Evolutionary conservation across 805 yeast species (phyloP), one percentile per base, ranked within the genome.

Genomic region (Metschnikowia orientalis): DNA sequence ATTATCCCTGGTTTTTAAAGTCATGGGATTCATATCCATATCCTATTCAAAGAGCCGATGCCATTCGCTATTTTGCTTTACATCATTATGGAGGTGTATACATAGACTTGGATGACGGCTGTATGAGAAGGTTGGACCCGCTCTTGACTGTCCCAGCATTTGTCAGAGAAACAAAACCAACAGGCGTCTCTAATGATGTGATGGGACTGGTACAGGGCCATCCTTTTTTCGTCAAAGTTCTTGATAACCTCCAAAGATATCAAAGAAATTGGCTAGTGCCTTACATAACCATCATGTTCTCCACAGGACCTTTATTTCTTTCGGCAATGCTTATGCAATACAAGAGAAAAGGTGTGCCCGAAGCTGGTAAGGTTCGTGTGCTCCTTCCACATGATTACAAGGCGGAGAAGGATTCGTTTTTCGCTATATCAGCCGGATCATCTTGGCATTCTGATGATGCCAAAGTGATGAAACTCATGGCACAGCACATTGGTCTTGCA

Each of bases 381-480:
- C 61, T 88, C 47, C 72, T 77, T 63, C 90, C 94, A 4, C 55
- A 59, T 23, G 88, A 82, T 54, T 84, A 85, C 57, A 83, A 82
- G 53, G 63, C 73, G 38, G 71, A 69, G 41, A 51, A 69, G 1
- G 61, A 69, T 44, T 72, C 88, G 0, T 83, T 84, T 54, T 88
- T 89, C 57, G 69, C 77, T 23, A 80, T 85, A 35, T 67, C 86
- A 0, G 73, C 75, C 35, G 97, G 97, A 28, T 84, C 95, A 0
- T 83, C 95, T 16, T 89, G 97, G 97, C 97, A 89, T 59, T 61
- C 76, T 50, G 86, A 79, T 44, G 97, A 89, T 57, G 95, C 96
- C 8, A 70, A 77, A 34, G 75, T 85, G 53, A 76, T 88, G 58
- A 78, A 83, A 51, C 62, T 74, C 6, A 61, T 88, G 59, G 87